These are phyloP conservation scores for Mrakia hoshinonis DNA, from an alignment of 768 basidiomycete species.

Conservation along the genomic window DNA sequence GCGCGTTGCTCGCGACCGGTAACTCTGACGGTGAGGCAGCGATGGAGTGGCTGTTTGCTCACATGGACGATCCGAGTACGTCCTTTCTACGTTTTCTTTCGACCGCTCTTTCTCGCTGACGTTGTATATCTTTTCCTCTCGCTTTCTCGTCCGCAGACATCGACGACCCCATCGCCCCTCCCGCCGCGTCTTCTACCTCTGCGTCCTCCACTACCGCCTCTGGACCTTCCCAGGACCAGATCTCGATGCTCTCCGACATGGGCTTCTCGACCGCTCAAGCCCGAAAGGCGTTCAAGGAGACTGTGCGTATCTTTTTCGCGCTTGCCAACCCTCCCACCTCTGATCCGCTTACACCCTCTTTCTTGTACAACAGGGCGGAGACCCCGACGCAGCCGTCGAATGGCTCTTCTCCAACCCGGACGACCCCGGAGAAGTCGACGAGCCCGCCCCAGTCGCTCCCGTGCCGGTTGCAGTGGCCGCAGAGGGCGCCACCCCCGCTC, in stretches of 20 bases:
- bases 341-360: conserved; percentile 35
- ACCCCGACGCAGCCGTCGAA: conserved; percentile 79
- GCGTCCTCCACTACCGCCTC: conserved; percentile 32
- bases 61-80: conserved; percentile 87
- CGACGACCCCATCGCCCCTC: conserved; percentile 56
- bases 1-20: conserved; percentile 81
- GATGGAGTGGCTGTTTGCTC: conserved; percentile 91
- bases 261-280: conserved; percentile 80
- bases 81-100: conserved; percentile 24
- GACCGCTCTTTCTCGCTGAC: neutral
- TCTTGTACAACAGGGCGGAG: conserved; percentile 49
- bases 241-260: conserved; percentile 75
- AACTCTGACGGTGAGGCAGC: conserved; percentile 62
- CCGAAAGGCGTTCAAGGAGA: conserved; percentile 74
- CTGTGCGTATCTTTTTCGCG: conserved; percentile 48
- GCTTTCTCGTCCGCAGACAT: conserved; percentile 54
- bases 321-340: neutral
- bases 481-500: neutral
- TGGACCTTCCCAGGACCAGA: conserved; percentile 53
- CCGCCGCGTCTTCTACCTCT: conserved; percentile 36
- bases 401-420: conserved; percentile 94
- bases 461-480: conserved; percentile 32
- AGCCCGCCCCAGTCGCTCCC: conserved; percentile 33
- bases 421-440: conserved; percentile 57
- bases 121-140: neutral